Evolutionary conservation across 225 moss, liverwort and hornwort species (phyloP).

Genomic region (Polytrichum formosum): DNA sequence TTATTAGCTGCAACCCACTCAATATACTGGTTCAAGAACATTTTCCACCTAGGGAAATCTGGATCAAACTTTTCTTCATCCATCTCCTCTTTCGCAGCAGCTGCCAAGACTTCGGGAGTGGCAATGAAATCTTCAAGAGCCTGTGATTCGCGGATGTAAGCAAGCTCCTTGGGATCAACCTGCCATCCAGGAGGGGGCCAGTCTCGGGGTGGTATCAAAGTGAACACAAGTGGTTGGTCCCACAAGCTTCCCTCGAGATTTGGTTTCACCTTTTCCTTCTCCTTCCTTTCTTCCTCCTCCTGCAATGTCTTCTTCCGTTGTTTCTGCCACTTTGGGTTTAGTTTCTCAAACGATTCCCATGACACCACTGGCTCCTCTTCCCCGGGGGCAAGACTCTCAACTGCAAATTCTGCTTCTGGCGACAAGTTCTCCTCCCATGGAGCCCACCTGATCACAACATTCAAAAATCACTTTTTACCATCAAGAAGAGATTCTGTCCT

Average conservation of each 20-base stretch:
- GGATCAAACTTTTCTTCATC: slow-evolving; percentile 43
- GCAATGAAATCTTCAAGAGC: slow-evolving; percentile 39
- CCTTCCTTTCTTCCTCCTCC: slow-evolving; percentile 53
- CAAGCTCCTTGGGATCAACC: slow-evolving; percentile 88
- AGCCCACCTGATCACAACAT: slow-evolving; percentile 56
- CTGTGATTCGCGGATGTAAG: slow-evolving; percentile 76
- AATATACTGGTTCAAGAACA: slow-evolving; percentile 81
- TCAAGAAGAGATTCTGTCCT: no score
- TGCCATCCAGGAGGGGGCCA: slow-evolving; percentile 99
- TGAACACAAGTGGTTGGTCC: slow-evolving; percentile 67
- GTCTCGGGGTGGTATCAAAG: slow-evolving; percentile 77
- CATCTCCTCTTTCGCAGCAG: slow-evolving; percentile 44
- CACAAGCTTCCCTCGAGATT: slow-evolving; percentile 59
- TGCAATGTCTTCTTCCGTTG: slow-evolving; percentile 40
- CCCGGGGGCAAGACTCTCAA: slow-evolving; percentile 79
- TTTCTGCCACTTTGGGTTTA: slow-evolving; percentile 68
- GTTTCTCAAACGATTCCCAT: slow-evolving; percentile 74
- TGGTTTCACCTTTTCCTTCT: slow-evolving; percentile 41
- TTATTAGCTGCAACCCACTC: slow-evolving; percentile 92
- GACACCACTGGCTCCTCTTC: slow-evolving; percentile 77
- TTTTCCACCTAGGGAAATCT: slow-evolving; percentile 71
- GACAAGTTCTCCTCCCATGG: slow-evolving; percentile 92
- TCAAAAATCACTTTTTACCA: no score
- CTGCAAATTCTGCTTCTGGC: slow-evolving; percentile 93
- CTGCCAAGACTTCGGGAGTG: slow-evolving; percentile 42